These are phyloP conservation scores for Dichomitus squalens DNA, from an alignment of 1,284 basidiomycete species.

Conservation along the genomic window DNA sequence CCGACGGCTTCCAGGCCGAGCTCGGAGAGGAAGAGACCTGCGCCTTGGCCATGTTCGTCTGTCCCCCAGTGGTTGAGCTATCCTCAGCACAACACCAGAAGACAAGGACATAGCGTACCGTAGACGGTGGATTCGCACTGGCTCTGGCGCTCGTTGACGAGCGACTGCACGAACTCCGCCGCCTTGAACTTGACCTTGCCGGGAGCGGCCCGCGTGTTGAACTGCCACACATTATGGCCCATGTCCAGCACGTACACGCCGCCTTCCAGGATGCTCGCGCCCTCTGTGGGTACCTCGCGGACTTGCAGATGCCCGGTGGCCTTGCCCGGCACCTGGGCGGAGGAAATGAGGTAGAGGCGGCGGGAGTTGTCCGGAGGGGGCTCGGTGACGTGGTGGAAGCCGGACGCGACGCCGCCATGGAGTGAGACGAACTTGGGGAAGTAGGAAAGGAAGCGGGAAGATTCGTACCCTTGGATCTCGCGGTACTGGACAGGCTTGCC, in stretches of 20 bases:
- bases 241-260: slow-evolving; percentile 64
- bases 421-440: slow-evolving; percentile 55
- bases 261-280: slow-evolving; percentile 49
- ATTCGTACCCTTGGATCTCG: slow-evolving; percentile 62
- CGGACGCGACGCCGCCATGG: slow-evolving; percentile 58
- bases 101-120: slow-evolving; percentile 37
- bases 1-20: slow-evolving; percentile 36
- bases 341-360: slow-evolving; percentile 51
- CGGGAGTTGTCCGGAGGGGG: slow-evolving; percentile 45
- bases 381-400: slow-evolving; percentile 60
- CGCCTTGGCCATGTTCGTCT: slow-evolving; percentile 55
- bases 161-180: slow-evolving; percentile 54
- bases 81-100: neutral
- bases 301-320: slow-evolving; percentile 42
- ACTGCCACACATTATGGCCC: slow-evolving; percentile 51
- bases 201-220: slow-evolving; percentile 52
- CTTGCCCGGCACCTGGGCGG: slow-evolving; percentile 11
- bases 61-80: neutral
- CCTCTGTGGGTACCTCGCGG: slow-evolving; percentile 49
- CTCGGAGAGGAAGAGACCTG: slow-evolving; percentile 48
- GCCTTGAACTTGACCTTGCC: slow-evolving; percentile 62
- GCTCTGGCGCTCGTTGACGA: slow-evolving; percentile 46
- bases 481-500: slow-evolving; percentile 61
- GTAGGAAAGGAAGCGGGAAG: slow-evolving; percentile 58
- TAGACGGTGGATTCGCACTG: slow-evolving; percentile 51